Base-by-base conservation (phyloP, 2,329 filamentous ascomycete genomes). In the Shiraia bambusicola region DNA sequence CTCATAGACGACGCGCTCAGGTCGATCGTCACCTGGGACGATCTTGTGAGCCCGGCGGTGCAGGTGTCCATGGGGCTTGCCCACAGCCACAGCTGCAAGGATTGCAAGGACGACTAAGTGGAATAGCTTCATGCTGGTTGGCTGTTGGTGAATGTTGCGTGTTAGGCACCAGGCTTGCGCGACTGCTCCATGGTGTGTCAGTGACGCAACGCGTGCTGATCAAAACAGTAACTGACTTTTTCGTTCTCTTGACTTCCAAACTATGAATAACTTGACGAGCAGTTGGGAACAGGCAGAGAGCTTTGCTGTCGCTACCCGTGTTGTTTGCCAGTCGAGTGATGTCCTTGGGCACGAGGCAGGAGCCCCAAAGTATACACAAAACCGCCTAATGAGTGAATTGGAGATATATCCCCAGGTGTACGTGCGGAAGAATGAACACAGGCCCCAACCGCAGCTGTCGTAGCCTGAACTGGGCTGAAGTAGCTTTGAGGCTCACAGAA, bases 31-130 rank as follows among this genome's bases (percentile, higher is more conserved):
- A 45, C 79, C 75, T 70, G 79, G 81, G 50, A 73, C 47, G 12
- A 55, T 32, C 12, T 28, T 36, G 29, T 52, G 50, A 26, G 40
- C 77, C 56, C 74, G 76, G 64, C 83, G 82, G 57, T 76, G 76
- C 64, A 72, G 69, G 65, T 86, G 82, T 31, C 72, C 69, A 60
- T 81, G 78, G 54, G 75, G 78, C 58, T 83, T 77, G 22, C 84
- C 84, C 36, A 75, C 73, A 42, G 73, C 77, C 39, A 78, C 56
- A 12, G 58, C 65, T 45, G 72, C 78, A 40, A 79, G 56, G 28
- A 59, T 63, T 44, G 68, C 65, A 34, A 65, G 42, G 40, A 66
- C 57, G 47, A 70, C 47, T 44, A 66, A 55, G 32, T 61, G 49
- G 32, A 62, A 46, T 40, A 65, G 50, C 61, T 65, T 72, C 67